A percentile compares a stretch with the other conserved stretches of the same genome.
phyloP scores from a whole-genome alignment of 305 asterid species.

The Fraxinus ornus region DNA sequence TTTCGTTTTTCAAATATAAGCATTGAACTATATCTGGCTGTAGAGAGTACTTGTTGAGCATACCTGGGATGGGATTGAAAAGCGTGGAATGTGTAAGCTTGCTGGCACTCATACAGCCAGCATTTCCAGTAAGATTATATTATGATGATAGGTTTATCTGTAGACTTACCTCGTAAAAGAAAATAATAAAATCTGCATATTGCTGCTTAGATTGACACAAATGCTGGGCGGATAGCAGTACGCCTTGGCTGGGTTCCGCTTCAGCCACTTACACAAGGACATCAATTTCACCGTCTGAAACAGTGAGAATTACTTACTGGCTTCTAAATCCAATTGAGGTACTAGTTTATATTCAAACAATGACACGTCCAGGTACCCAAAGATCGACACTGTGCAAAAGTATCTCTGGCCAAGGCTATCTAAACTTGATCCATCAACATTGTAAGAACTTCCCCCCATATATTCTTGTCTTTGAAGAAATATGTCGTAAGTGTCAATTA shows the following conservation, averaged over 20 bases:
- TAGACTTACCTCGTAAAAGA: not conserved
- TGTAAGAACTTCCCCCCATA: constrained; percentile 24
- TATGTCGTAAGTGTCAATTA: not conserved
- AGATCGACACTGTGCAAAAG: constrained; percentile 29
- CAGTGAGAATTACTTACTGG: constrained; percentile 22
- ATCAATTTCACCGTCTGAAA: constrained; percentile 32
- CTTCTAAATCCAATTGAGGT: not conserved
- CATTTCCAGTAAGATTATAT: constrained; percentile 42
- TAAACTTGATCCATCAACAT: constrained; percentile 26
- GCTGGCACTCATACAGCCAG: constrained; percentile 44
- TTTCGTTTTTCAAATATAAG: not conserved
- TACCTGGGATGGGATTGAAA: constrained; percentile 45
- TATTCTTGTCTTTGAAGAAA: not conserved
- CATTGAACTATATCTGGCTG: not conserved
- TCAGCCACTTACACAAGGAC: constrained; percentile 35
- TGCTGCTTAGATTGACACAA: constrained; percentile 36
- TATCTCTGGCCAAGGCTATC: constrained; percentile 44
- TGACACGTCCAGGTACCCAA: constrained; percentile 36
- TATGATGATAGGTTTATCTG: not conserved
- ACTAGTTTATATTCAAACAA: not conserved
- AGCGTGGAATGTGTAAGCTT: constrained; percentile 49
- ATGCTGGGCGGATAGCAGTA: constrained; percentile 44
- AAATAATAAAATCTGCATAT: not conserved
- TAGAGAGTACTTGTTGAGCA: constrained; percentile 40
- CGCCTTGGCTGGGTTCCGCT: constrained; percentile 54